These are phyloP conservation scores for Insectozyma bohioensis DNA, from an alignment of 1,139 yeast species.

Conservation along the genomic window DNA sequence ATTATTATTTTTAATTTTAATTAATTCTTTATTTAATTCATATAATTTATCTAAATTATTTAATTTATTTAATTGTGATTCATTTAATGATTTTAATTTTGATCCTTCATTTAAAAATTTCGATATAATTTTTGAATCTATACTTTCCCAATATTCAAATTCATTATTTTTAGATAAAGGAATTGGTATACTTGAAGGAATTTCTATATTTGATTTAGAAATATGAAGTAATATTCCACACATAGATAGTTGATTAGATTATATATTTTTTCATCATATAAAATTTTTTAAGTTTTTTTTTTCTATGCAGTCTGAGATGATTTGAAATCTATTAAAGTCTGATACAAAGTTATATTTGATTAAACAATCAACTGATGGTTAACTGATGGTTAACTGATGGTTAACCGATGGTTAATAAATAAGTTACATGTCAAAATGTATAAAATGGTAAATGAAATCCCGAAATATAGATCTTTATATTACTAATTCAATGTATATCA, in stretches of 20 bases:
- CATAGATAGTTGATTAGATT: constrained; percentile 6
- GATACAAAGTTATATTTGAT: no score
- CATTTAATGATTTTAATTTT: constrained; percentile 17
- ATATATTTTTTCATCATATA: constrained; percentile 1
- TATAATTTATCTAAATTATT: constrained; percentile 25
- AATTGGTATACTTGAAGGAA: constrained; percentile 6
- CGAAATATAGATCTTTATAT: no score
- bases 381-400: no score
- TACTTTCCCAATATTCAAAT: constrained; percentile 21
- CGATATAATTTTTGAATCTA: constrained; percentile 16
- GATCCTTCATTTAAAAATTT: constrained; percentile 19
- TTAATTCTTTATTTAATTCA: constrained; percentile 21
- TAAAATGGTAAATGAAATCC: no score
- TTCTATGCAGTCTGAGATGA: no score
- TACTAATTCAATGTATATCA: no score
- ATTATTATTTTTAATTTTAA: constrained; percentile 29
- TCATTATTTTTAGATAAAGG: not conserved
- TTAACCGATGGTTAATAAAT: no score
- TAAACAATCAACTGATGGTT: no score
- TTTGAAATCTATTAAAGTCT: no score
- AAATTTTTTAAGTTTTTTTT: no score
- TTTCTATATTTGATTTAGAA: constrained; percentile 3
- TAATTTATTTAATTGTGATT: constrained; percentile 26
- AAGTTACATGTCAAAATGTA: no score
- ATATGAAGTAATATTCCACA: constrained; percentile 15